Conservation (phyloP, 768 basidiomycete genomes). For the Saitozyma podzolica region DNA sequence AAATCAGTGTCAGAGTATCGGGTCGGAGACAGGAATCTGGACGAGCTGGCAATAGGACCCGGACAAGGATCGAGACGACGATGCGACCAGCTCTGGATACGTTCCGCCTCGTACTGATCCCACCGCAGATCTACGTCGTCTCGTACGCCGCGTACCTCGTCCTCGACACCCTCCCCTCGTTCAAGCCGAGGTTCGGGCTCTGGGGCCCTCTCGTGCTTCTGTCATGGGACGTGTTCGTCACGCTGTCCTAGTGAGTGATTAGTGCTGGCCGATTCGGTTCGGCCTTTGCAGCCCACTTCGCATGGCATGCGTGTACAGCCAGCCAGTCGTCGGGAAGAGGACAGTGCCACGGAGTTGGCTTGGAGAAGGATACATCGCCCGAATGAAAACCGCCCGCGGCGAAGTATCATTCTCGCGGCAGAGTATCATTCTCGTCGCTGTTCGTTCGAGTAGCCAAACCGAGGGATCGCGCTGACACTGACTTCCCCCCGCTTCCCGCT, state of each 20-base stretch:
- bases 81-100: not conserved
- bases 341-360: not conserved
- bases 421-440: not conserved
- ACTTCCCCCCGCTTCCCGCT: too few relatives aligned
- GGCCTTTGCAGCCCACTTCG: too few relatives aligned
- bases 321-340: not conserved
- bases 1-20: too few relatives aligned
- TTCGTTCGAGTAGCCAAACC: too few relatives aligned
- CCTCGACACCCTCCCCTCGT: conserved; percentile 54
- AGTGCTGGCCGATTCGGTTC: not conserved
- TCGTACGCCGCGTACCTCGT: conserved; percentile 64
- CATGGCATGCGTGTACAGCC: not conserved
- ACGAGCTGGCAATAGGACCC: not conserved
- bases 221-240: conserved; percentile 64
- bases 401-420: too few relatives aligned
- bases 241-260: conserved; percentile 68
- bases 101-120: conserved; percentile 3
- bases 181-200: conserved; percentile 31
- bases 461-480: not conserved
- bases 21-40: too few relatives aligned
- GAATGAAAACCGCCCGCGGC: too few relatives aligned
- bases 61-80: not conserved
- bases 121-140: conserved; percentile 61
- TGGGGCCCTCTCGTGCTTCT: conserved; percentile 40
- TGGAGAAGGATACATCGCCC: too few relatives aligned